These are phyloP conservation scores for Sarocladium brachiariae DNA, from an alignment of 2,329 filamentous ascomycete genomes.

Conservation along the genomic window DNA sequence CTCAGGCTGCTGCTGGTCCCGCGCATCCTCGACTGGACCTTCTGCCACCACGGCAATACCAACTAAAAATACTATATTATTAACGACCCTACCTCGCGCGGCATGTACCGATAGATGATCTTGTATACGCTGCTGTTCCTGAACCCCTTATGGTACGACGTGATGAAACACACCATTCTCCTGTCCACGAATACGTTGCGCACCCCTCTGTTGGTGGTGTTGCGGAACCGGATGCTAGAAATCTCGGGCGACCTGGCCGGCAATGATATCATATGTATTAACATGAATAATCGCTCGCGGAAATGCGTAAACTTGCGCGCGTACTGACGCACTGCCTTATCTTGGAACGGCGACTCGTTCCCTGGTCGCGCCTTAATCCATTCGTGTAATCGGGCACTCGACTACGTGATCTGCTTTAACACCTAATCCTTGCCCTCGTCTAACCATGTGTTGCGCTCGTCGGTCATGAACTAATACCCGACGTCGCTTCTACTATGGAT, in stretches of 20 bases:
- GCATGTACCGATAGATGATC: background rate
- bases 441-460: background rate
- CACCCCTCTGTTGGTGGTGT: background rate
- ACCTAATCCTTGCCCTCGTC: background rate
- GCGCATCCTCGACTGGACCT: background rate
- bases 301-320: background rate
- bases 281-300: background rate
- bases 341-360: background rate
- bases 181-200: background rate
- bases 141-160: background rate
- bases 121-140: background rate
- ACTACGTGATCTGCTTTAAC: background rate
- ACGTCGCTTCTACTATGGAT: background rate
- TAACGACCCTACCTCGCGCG: background rate
- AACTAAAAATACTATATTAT: slow-evolving; percentile 4
- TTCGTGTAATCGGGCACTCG: background rate
- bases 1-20: background rate
- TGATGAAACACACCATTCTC: background rate
- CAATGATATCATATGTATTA: background rate
- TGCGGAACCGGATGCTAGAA: background rate
- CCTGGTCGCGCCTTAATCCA: background rate
- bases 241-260: background rate
- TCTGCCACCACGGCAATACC: background rate
- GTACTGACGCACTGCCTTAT: background rate
- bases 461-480: background rate